Base-by-base conservation (phyloP, 371 early-diverging fungal species). In the Mortierella sp. region DNA sequence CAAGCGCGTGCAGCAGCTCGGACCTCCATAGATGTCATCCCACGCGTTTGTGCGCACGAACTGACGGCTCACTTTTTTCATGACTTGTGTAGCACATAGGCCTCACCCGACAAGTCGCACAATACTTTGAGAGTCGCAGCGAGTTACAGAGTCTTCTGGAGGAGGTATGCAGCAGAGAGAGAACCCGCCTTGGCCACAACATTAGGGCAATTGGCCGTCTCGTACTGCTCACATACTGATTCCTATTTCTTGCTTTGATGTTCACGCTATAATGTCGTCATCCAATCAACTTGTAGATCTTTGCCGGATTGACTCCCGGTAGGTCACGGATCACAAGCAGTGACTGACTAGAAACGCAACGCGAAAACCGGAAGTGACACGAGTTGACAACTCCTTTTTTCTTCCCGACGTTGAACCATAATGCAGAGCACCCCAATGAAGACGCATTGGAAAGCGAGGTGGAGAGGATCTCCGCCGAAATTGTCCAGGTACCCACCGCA, bases 241-340 rank as follows among this genome's bases (percentile, higher is more conserved):
- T 46, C 44, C 51, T 47, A 1, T 45, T 16, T 41, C 6, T 47
- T 34, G 29, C 50, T 41, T 34, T 51, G 34, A 34, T 34, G 34
- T 24, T 46, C 22, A 10, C 24, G 16, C 19, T 7, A 22, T 16
- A 4, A 24, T 24, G 22, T 22, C 9, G 24, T 28, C 48, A 47
- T 43, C 62, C 65, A 64, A 61, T 60, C 66, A 61, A 29, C 29
- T 34, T 29, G 19, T 40, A 76, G 76, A 76, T 76, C 37, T 76
- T 76, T 47, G 49, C 60, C 65, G 69, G 69, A 76, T 64, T 65
- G 47, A 76, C 76, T 31, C 68, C 76, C 50, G 76, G 76, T 76
- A 76, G 47, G 76, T 64, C 12, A 44, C 44, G 14, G 3, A 41
- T 51, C 40, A 45, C 47, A 63, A 10, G n/a, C n/a, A n/a, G n/a